Evolutionary conservation across 306 rosid genomes (phyloP), one percentile per base, ranked within the genome.

Genomic region (Acacia acuminata): DNA sequence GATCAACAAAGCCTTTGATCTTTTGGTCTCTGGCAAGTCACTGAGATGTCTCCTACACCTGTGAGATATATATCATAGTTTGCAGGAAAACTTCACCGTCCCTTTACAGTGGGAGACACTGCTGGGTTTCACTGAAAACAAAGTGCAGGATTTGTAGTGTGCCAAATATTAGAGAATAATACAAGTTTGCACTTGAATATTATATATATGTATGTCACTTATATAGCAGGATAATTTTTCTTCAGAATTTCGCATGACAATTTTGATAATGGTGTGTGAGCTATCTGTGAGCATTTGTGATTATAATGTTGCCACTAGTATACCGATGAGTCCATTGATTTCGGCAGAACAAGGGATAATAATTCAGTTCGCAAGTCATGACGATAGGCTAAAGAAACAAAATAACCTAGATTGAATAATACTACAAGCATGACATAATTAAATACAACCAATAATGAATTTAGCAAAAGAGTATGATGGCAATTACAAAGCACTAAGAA

Each of bases 1-100:
- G 81, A 89, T 92, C 63, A 92, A 88, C 78, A 84, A 85, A 10
- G 94, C 94, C 20, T 86, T 90, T 64, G 88, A 88, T 79, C 86
- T 89, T 70, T 89, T 90, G 66, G 8, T 55, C 3, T 81, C 85
- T 4, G 94, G 94, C 48, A 66, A 81, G 65, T 89, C 94, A 8
- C 61, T 91, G 44, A 81, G 94, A 87, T 91, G 92, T 53, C 40
- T 92, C 70, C 80, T 92, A 43, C 88, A 86, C 30, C 22, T 90
- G 45, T 89, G 22, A 53, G 55, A 34, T 43, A 36, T 36, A 36
- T 36, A 36, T 36, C 40, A 36, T 5, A 36, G 40, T 36, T 5
- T 36, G 40, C 40, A 36, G 40, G 40, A 4, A 4, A 7, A 5
- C 40, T 36, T 36, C 7, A 32, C 3, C 4, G 7, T 36, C 40